Percentiles rank a stretch among this genome's conserved stretches.
These are phyloP conservation scores for Lactifluus rugatus DNA, from an alignment of 768 basidiomycete species.

Conservation along the genomic window DNA sequence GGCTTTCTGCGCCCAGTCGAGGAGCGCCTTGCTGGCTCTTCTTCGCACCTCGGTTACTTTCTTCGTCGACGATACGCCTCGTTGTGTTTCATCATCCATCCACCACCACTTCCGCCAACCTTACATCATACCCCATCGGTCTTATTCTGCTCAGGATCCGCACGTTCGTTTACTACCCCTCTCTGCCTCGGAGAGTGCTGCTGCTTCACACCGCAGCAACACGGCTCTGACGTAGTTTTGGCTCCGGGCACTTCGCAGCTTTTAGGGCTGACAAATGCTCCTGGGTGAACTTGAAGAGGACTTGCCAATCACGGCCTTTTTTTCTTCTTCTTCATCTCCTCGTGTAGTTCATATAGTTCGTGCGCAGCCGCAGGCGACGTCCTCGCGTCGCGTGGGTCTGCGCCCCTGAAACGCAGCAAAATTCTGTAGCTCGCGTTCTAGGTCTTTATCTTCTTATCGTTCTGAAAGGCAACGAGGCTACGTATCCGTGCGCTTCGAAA, in stretches of 20 bases:
- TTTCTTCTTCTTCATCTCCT: not conserved
- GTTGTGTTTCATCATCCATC: not conserved
- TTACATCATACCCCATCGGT: not conserved
- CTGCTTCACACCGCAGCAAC: not conserved
- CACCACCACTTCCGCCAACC: not conserved
- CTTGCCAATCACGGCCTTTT: conserved; percentile 8
- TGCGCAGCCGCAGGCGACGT: conserved; percentile 1
- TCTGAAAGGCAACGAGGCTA: conserved; percentile 9
- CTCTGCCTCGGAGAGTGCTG: not conserved
- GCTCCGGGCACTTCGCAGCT: conserved; percentile 9
- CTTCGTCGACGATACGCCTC: not conserved
- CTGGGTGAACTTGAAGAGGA: not conserved
- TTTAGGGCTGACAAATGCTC: not conserved
- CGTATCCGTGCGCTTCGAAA: not conserved
- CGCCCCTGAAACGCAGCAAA: not conserved
- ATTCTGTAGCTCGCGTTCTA: not conserved
- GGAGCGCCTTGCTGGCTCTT: not conserved
- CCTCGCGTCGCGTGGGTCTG: not conserved
- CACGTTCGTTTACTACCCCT: not conserved
- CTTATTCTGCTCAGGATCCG: conserved; percentile 1
- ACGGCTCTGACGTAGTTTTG: not conserved
- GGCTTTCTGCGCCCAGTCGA: not conserved
- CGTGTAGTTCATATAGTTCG: not conserved
- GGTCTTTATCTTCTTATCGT: not conserved
- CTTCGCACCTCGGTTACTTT: not conserved